Evolutionary conservation across 495 filamentous ascomycete genomes (phyloP), one percentile per base, ranked within the genome.

Genomic region (Talaromyces stipitatus): DNA sequence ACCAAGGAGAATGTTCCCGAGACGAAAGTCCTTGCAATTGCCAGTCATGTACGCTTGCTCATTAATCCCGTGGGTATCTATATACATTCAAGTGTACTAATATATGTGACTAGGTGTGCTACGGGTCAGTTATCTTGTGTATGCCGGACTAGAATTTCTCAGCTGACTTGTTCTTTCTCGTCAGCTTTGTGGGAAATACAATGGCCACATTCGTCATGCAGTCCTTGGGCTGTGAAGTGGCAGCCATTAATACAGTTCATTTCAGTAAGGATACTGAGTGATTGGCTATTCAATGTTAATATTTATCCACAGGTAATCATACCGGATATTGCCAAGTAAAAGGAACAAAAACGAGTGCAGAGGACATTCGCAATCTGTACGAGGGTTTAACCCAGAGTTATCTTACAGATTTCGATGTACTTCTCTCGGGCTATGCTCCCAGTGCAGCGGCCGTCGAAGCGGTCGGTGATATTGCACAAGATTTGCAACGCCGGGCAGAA

Each of bases 161-260:
- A 32, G 24, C 36, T 32, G 30, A 30, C 36, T 29, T 47, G 29
- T 18, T 47, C 33, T 3, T 58, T 32, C 48, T 43, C 16, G 54
- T 16, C 60, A 98, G 94, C 62, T 89, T 96, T 82, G 94, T 98
- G 65, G 94, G 94, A 32, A 98, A 98, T 66, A 91, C 89, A 63
- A 96, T 97, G 78, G 91, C 91, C 36, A 86, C 87, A 1, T 92
- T 95, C 60, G 89, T 89, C 65, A 85, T 98, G 81, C 92, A 97
- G 69, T 83, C 87, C 2, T 76, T 97, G 58, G 94, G 94, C 38
- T 95, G 91, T 66, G 94, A 98, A 62, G 92, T 96, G 2, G 85
- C 91, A 9, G 87, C 90, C 8, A 76, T 98, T 61, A 95, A 98
- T 66, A 97, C 94, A 3, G 94, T 98, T 16, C 86, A 98, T 60